These are phyloP conservation scores for Geotrichum fermentans DNA, from an alignment of 1,139 yeast species.

Conservation along the genomic window DNA sequence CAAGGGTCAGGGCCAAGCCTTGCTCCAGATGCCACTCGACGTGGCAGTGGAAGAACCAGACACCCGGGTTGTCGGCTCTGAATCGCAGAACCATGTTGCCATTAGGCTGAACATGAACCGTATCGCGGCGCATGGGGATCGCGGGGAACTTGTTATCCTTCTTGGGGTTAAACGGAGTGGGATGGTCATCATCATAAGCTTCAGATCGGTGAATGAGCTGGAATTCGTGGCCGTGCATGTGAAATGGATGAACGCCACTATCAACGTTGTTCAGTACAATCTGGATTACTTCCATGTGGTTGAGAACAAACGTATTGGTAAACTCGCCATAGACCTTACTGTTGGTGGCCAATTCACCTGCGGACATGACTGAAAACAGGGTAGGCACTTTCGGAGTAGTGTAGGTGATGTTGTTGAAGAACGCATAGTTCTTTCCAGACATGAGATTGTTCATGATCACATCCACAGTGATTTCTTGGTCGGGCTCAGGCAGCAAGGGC, in stretches of 20 bases:
- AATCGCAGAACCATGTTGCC: conserved; percentile 64
- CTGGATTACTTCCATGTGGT: conserved; percentile 59
- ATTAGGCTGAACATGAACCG: conserved; percentile 57
- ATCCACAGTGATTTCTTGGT: conserved; percentile 57
- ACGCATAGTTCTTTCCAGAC: conserved; percentile 83
- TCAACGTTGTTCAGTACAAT: conserved; percentile 66
- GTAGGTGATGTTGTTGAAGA: conserved; percentile 78
- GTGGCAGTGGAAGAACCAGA: conserved; percentile 92
- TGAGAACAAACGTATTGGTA: conserved; percentile 67
- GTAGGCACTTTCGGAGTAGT: conserved; percentile 81
- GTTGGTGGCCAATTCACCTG: conserved; percentile 50
- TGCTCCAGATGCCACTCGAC: conserved; percentile 92
- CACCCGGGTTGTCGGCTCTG: conserved; percentile 81
- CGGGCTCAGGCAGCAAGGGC: conserved; percentile 58
- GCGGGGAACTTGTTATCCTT: conserved; percentile 57
- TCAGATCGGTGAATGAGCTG: conserved; percentile 58
- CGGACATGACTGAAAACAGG: conserved; percentile 62
- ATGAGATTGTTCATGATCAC: conserved; percentile 74
- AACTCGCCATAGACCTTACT: conserved; percentile 68
- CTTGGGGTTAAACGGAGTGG: conserved; percentile 47
- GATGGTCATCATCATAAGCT: conserved; percentile 45
- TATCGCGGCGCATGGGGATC: conserved; percentile 62
- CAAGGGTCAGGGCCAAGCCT: conserved; percentile 66
- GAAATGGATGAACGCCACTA: conserved; percentile 82
- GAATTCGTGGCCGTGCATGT: conserved; percentile 76